Evolutionary conservation across 305 asterid species (phyloP), one percentile per base, ranked within the genome.

Genomic region (Striga hermonthica): DNA sequence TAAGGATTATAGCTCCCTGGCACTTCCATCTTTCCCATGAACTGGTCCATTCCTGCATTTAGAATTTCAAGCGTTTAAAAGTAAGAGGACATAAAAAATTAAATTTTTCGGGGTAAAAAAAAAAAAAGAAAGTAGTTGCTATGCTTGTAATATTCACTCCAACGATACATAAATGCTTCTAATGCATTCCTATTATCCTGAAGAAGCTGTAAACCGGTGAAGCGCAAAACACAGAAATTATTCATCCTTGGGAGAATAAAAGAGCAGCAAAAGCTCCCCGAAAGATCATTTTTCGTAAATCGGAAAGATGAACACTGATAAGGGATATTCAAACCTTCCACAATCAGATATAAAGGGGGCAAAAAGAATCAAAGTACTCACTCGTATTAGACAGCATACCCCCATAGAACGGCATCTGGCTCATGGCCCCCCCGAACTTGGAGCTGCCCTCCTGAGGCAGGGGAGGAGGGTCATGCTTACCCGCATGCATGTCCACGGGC

Each of bases 21-120:
- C 31, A 81, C 86, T 77, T 88, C 95, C 66, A 91, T 82, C 88
- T 86, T 91, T 69, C 89, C 97, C 7, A 81, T 85, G 70, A 84
- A 67, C 68, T 82, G 84, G 52, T 91, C 96, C 91, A 91, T 82
- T 79, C 96, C 97, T 91, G 82, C 85, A 79, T 71, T 55, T 35
- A 50, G 49, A 74, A 57, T 8, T 64, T 9, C 44, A 41, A 9
- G 7, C 9, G 57, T 52, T 52, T n/a, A 52, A 22, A 52, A 52
- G 35, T 4, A 52, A 15, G 31, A 52, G 9, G 9, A 50, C 28
- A 14, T 28, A 11, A 47, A n/a, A 12, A 47, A 22, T 22, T 22
- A 22, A 22, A 0, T 22, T 22, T 22, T 22, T 22, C 31, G 31
- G 31, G 1, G 31, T 0, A 22, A 22, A 22, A 22, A 22, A 22